phyloP scores from a whole-genome alignment of 345 rosid genomes.

The Erodium maritimum region DNA sequence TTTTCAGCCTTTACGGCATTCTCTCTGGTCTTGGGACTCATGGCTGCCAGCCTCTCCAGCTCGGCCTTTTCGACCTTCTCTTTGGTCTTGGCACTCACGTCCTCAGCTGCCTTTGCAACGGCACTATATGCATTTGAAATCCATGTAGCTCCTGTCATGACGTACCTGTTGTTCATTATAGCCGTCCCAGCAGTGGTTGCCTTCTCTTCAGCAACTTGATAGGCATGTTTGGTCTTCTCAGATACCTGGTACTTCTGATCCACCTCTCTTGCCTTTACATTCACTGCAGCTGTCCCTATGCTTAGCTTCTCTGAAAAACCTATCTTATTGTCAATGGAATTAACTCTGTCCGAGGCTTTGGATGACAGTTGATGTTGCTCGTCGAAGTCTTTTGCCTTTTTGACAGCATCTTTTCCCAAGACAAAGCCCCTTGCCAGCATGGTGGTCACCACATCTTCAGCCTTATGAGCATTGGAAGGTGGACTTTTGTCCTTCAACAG shows the following conservation, averaged over 20 bases:
- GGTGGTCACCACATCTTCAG: not conserved
- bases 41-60: slow-evolving; percentile 21
- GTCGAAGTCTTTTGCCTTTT: not conserved
- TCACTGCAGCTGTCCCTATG: slow-evolving; percentile 13
- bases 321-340: slow-evolving; percentile 1
- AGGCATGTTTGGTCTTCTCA: slow-evolving; percentile 11
- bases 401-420: not conserved
- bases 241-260: slow-evolving; percentile 14
- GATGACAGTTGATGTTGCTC: not conserved
- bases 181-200: slow-evolving; percentile 16
- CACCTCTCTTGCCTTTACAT: slow-evolving; percentile 15
- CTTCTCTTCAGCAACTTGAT: slow-evolving; percentile 15
- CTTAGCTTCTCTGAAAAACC: slow-evolving; percentile 15
- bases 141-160: slow-evolving; percentile 19
- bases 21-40: slow-evolving; percentile 21
- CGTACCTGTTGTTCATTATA: slow-evolving; percentile 15
- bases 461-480: not conserved
- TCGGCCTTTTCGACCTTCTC: slow-evolving; percentile 13
- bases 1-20: slow-evolving; percentile 8
- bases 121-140: slow-evolving; percentile 15
- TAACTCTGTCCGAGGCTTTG: not conserved
- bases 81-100: slow-evolving; percentile 20
- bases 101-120: slow-evolving; percentile 26
- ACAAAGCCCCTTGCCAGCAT: not conserved
- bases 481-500: not conserved